Evolutionary conservation across 2,329 filamentous ascomycete species (phyloP), one percentile per base, ranked within the genome.

Genomic region (Elsinoe ampelina): DNA sequence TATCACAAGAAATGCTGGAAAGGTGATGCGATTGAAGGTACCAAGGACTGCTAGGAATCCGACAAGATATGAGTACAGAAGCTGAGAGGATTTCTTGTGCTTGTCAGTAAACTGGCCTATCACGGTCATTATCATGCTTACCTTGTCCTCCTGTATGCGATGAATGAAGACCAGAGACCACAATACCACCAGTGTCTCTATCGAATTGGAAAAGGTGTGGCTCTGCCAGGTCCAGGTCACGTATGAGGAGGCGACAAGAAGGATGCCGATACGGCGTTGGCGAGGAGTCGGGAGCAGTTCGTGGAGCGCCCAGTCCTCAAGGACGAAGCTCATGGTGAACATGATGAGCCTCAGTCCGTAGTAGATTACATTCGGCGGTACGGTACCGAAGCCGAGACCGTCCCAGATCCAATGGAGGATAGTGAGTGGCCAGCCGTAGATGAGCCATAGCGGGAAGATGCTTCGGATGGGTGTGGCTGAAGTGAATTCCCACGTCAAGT

Each of bases 141-240:
- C 89, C 74, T 85, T 87, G 66, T 86, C 83, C 62, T 86, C 84
- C 45, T 86, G 77, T 63, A 97, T 93, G 68, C 92, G 85, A 71
- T 88, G 84, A 60, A 96, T 91, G 70, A 98, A 74, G 48, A 97
- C 91, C 70, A 98, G 74, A 66, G 87, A 91, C 93, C 93, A 98
- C 55, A 89, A 82, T 54, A 98, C 90, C 52, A 92, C 80, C 64
- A 98, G 76, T 2, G 93, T 97, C 75, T 98, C 93, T 63, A 97
- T 81, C 60, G 92, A 95, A 73, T 98, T 98, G 61, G 92, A 97
- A 71, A 98, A 97, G 11, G 93, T 97, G 72, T 98, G 93, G 15
- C 89, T 93, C 73, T 98, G 93, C 73, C 92, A 95, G 43, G 92
- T 96, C 92, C 93, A 98, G 48, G 93, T 98, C 64, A 96, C 92